Percentiles rank a stretch among this genome's conserved stretches.
Evolutionary conservation across 331 rosid species (phyloP).

Genomic region (Ulmus americana): DNA sequence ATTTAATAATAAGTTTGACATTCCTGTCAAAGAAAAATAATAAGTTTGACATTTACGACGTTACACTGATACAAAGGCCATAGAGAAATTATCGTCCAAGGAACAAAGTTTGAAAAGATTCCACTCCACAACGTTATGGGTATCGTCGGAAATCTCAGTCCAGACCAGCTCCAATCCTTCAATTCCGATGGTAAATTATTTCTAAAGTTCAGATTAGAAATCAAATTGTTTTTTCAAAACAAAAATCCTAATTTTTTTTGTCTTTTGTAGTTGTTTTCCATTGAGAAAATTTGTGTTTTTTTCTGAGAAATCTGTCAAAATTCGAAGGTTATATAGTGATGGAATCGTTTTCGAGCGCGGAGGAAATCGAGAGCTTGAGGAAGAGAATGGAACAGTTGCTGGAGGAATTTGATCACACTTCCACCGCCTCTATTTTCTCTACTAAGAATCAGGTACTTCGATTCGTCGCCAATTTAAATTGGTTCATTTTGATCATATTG

Average conservation of each 20-base stretch:
- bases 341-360: constrained; percentile 57
- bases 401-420: constrained; percentile 56
- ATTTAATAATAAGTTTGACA: background rate
- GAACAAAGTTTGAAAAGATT: background rate
- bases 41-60: background rate
- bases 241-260: too few relatives aligned
- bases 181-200: constrained; percentile 51
- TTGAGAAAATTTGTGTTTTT: background rate
- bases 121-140: constrained; percentile 33
- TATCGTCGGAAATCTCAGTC: constrained; percentile 37
- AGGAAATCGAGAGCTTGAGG: constrained; percentile 59
- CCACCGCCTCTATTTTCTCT: constrained; percentile 80
- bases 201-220: background rate
- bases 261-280: background rate
- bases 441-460: constrained; percentile 66
- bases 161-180: constrained; percentile 56
- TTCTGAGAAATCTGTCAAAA: background rate
- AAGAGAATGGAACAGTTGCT: constrained; percentile 72
- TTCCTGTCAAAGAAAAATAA: too few relatives aligned
- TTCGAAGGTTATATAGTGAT: constrained; percentile 63
- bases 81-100: too few relatives aligned
- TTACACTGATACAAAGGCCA: background rate
- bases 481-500: too few relatives aligned
- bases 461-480: background rate
- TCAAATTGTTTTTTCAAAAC: background rate